Evolutionary conservation across 2,329 filamentous ascomycete species (phyloP), one percentile per base, ranked within the genome.

Genomic region (Neonectria hederae): DNA sequence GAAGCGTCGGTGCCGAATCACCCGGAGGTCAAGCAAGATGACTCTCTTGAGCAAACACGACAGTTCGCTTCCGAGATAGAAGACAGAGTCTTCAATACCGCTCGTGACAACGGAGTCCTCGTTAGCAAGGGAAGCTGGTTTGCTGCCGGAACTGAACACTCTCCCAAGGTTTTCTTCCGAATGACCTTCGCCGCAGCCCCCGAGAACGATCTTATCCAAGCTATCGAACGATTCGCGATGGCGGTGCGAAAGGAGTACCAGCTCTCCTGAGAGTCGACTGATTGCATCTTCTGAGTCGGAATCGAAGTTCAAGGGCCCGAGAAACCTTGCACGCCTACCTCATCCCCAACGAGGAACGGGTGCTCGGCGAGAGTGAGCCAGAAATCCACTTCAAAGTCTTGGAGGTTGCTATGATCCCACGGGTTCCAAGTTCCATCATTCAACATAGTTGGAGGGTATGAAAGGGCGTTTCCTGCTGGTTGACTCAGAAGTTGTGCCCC

Each of bases 1-100:
- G 81, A 85, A 61, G 79, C 93, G 21, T 32, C 48, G 10, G n/a
- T 51, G 6, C 48, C 28, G 11, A 32, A 32, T 17, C 48, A 51
- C 26, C 48, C 48, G 1, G 83, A 91, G 69, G 24, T 46, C 3
- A n/a, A 32, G 38, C 14, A 7, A 10, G 26, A 30, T 32, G 28
- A 21, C 3, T 22, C 28, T 8, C 5, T 45, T 5, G n/a, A 49
- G n/a, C 9, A 22, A 26, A n/a, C 45, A 4, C 10, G 38, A 21
- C 24, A 21, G 35, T 24, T 61, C 5, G 38, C 54, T 28, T 28
- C 48, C 9, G 45, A 56, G 10, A 21, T 56, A 17, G 59, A 62
- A 30, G 32, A 42, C 17, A 22, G 11, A n/a, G 42, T 62, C 6
- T 62, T 56, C 21, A 30, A 45, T 3, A 8, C 26, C 6, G 59